Evolutionary conservation across 139 green algal species (phyloP), one percentile per base, ranked within the genome.

Genomic region (Choricystis sp.): DNA sequence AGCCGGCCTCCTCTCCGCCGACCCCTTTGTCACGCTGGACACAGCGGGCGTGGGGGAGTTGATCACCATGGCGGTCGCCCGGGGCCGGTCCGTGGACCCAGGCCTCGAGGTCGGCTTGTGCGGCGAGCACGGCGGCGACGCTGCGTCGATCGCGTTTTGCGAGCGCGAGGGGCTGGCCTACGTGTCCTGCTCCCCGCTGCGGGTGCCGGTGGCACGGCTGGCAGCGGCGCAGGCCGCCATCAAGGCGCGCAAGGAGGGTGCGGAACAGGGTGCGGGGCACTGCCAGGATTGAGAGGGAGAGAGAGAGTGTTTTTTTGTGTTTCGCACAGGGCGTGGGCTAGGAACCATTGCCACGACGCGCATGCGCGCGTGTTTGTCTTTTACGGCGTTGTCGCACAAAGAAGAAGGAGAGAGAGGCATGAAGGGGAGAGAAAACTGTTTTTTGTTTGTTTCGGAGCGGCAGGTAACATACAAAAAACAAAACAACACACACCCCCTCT

Each of bases 91-190:
- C 14, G 70, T 80, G 0, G 74, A 74, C 30, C 81, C 85, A 2
- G 68, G 74, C 60, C 66, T 96, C 22, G 76, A 90, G 66, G 69
- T 96, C 21, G 86, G 86, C 61, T 82, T 96, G 31, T 96, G 89
- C 72, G 89, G 89, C 20, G 89, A 95, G 79, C 89, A 96, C 65
- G 89, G 88, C 29, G 88, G 88, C 25, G 88, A 96, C 64, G 82
- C 86, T 31, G 64, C 66, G 31, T 88, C 78, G 5, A 81, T 94
- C 20, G 80, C 74, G 19, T 89, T 94, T 72, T 88, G 90, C 59
- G 57, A 87, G 61, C 61, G 67, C n/a, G 61, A 76, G 26, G 71
- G 74, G 22, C 57, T 95, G 25, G 83, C 92, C 73, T 94, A 94
- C 63, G 87, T 95, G 26, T 87, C 76, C 19, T 95, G 88, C 80